Evolutionary conservation across 306 rosid species (phyloP).

Genomic region (Hippophae gyantsensis): DNA sequence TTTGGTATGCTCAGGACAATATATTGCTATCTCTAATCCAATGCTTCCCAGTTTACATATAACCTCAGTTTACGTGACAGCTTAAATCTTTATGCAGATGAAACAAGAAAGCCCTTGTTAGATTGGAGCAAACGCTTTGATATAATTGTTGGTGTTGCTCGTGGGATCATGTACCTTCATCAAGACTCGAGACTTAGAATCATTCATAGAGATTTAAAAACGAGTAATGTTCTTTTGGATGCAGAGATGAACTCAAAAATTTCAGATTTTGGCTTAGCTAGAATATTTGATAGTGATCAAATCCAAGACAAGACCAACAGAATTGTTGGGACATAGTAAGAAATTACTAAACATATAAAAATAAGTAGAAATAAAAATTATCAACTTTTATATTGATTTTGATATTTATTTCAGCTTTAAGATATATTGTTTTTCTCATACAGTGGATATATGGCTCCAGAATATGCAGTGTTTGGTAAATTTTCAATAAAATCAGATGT

Average conservation of each 20-base stretch:
- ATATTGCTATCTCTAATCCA: not conserved
- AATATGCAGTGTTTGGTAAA: slow-evolving; percentile 47
- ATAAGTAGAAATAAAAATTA: too few species aligned
- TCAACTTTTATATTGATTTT: not conserved
- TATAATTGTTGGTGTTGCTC: slow-evolving; percentile 36
- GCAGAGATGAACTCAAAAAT: slow-evolving; percentile 42
- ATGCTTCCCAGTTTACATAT: not conserved
- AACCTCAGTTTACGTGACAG: not conserved
- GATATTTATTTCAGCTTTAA: not conserved
- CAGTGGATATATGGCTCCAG: slow-evolving; percentile 61
- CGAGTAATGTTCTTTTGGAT: slow-evolving; percentile 44
- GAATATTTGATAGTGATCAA: slow-evolving; percentile 39
- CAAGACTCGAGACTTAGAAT: slow-evolving; percentile 51
- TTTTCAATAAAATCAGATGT: slow-evolving; percentile 40
- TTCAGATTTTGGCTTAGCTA: slow-evolving; percentile 68
- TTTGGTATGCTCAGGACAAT: slow-evolving; percentile 28
- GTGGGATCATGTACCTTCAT: slow-evolving; percentile 53
- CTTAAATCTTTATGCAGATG: slow-evolving; percentile 19
- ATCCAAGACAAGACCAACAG: slow-evolving; percentile 32
- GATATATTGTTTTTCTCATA: not conserved
- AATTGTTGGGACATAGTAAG: slow-evolving; percentile 66
- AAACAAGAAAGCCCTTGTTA: slow-evolving; percentile 19
- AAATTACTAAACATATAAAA: too few species aligned
- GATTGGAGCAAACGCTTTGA: slow-evolving; percentile 38
- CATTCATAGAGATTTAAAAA: slow-evolving; percentile 51